Evolutionary conservation across 164 flowering plant species (phyloP).

Genomic region (Annona squamosa): DNA sequence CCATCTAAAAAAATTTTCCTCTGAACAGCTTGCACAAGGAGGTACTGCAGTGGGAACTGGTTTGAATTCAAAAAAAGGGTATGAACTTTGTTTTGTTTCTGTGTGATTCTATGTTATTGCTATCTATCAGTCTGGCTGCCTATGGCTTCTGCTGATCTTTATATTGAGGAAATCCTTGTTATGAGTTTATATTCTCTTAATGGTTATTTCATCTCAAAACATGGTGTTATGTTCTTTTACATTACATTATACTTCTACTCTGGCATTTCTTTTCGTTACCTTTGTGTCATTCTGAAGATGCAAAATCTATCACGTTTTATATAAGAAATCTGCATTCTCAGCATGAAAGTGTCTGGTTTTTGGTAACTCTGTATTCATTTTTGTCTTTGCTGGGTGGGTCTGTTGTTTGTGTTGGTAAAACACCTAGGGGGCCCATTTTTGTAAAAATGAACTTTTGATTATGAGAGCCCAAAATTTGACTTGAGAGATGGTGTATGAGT

Average conservation of each 20-base stretch:
- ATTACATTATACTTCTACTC: not conserved
- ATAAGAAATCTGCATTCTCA: too few relatives aligned
- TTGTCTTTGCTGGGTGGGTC: too few relatives aligned
- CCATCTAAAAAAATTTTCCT: constrained; percentile 18
- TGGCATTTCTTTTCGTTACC: not conserved
- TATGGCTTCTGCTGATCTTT: not conserved
- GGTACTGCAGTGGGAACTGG: constrained; percentile 99
- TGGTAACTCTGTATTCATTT: too few relatives aligned
- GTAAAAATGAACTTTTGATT: too few relatives aligned
- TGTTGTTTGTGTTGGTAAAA: too few relatives aligned
- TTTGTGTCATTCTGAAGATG: too few relatives aligned
- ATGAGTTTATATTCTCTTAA: not conserved
- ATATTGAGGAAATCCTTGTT: not conserved
- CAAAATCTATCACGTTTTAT: too few relatives aligned
- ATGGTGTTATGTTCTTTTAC: not conserved
- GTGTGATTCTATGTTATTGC: not conserved
- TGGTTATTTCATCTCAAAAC: not conserved
- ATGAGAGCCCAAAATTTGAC: too few relatives aligned
- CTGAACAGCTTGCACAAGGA: constrained; percentile 93
- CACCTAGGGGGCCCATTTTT: too few relatives aligned
- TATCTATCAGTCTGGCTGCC: not conserved
- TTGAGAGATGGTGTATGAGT: too few relatives aligned
- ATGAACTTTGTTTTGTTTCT: constrained; percentile 9
- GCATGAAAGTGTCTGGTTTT: too few relatives aligned
- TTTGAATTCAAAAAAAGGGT: constrained; percentile 97